Evolutionary conservation across 805 yeast species (phyloP).

Genomic region (Wickerhamomyces bisporus): DNA sequence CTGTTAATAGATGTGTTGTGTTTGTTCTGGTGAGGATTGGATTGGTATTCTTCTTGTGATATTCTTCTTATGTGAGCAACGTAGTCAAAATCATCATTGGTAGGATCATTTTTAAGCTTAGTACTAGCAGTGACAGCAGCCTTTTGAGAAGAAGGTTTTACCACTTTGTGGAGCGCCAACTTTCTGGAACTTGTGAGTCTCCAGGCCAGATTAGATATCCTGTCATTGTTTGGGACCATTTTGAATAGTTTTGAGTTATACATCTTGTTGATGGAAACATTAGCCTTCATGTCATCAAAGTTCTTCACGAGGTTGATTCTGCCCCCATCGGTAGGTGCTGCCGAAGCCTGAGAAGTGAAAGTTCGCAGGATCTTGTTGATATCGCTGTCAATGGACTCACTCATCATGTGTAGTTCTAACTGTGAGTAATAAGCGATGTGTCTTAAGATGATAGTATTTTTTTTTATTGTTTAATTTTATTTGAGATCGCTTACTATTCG

Average conservation of each 20-base stretch:
- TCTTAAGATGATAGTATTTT: too few species aligned
- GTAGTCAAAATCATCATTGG: conserved; percentile 49
- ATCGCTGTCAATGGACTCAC: not conserved
- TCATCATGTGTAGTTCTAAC: too few species aligned
- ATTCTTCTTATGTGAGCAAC: conserved; percentile 55
- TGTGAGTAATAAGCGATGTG: too few species aligned
- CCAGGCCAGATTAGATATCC: conserved; percentile 8
- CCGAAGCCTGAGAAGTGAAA: too few species aligned
- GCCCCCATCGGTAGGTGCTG: too few species aligned
- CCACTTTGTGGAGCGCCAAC: too few species aligned
- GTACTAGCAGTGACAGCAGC: too few species aligned
- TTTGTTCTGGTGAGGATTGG: conserved; percentile 10
- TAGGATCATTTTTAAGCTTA: not conserved
- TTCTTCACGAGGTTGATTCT: not conserved
- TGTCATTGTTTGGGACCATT: conserved; percentile 2
- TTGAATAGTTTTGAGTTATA: conserved; percentile 1
- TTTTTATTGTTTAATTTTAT: too few species aligned
- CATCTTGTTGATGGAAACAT: conserved; percentile 2
- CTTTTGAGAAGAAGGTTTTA: too few species aligned
- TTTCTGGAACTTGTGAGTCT: conserved; percentile 3
- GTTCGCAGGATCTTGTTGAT: conserved; percentile 1
- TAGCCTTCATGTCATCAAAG: not conserved
- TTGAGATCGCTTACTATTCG: too few species aligned
- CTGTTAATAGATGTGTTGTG: conserved; percentile 1
- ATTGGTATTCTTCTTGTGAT: conserved; percentile 30